Evolutionary conservation across 495 filamentous ascomycete species (phyloP).

Genomic region (Podospora anserina): DNA sequence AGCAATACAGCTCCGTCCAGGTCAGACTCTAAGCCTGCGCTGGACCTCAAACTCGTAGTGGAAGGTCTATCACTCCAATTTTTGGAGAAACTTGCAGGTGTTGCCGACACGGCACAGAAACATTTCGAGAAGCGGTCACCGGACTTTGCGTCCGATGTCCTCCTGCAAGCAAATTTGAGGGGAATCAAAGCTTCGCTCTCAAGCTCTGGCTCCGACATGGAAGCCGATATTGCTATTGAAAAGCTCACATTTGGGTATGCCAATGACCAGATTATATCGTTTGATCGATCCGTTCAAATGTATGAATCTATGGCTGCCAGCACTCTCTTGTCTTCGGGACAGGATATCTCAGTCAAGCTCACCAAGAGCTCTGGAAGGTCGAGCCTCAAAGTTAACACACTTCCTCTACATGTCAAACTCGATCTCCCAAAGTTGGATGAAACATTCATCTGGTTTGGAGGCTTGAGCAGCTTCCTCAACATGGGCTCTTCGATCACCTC

Average conservation of each 20-base stretch:
- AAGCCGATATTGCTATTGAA: slow-evolving; percentile 51
- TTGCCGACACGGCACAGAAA: slow-evolving; percentile 39
- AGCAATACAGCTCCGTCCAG: slow-evolving; percentile 25
- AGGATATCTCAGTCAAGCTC: slow-evolving; percentile 64
- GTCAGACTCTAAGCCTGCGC: slow-evolving; percentile 26
- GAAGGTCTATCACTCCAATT: slow-evolving; percentile 60
- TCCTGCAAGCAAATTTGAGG: slow-evolving; percentile 49
- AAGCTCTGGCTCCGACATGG: slow-evolving; percentile 30
- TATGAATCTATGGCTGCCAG: slow-evolving; percentile 63
- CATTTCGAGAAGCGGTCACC: slow-evolving; percentile 31
- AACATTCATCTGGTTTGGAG: slow-evolving; percentile 82
- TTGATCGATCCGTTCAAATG: slow-evolving; percentile 63
- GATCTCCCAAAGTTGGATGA: slow-evolving; percentile 84
- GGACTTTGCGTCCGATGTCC: slow-evolving; percentile 43
- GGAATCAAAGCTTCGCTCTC: slow-evolving; percentile 43
- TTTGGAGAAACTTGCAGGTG: slow-evolving; percentile 58
- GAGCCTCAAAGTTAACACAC: slow-evolving; percentile 70
- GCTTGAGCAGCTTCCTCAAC: slow-evolving; percentile 86
- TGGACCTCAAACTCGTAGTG: slow-evolving; percentile 49
- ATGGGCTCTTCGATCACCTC: slow-evolving; percentile 77
- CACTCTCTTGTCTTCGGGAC: slow-evolving; percentile 53
- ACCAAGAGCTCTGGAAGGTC: slow-evolving; percentile 49
- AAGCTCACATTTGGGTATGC: slow-evolving; percentile 73
- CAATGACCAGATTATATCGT: slow-evolving; percentile 71
- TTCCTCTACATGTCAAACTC: slow-evolving; percentile 72